These are phyloP conservation scores for Colletotrichum sansevieriae DNA, from an alignment of 2,329 filamentous ascomycete species.

Conservation along the genomic window DNA sequence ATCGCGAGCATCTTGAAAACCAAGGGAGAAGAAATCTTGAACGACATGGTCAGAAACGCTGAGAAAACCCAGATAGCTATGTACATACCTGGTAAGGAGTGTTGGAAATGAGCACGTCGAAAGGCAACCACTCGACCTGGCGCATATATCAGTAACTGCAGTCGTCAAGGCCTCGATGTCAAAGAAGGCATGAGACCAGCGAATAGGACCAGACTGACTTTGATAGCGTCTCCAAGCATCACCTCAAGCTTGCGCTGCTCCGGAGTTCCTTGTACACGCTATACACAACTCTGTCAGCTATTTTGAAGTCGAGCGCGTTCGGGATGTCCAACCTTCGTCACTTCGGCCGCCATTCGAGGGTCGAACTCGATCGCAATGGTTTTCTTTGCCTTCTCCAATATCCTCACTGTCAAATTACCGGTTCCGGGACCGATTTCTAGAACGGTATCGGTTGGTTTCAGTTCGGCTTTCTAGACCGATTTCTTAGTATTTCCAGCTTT, in stretches of 20 bases:
- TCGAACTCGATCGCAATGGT: slow-evolving; percentile 90
- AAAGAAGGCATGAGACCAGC: not conserved
- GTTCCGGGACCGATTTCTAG: slow-evolving; percentile 94
- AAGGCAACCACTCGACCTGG: slow-evolving; percentile 65
- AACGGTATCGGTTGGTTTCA: slow-evolving; percentile 92
- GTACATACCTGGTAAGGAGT: slow-evolving; percentile 71
- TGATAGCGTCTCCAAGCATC: slow-evolving; percentile 82
- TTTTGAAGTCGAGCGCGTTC: not conserved
- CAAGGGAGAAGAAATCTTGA: slow-evolving; percentile 86
- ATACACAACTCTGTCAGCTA: slow-evolving; percentile 75
- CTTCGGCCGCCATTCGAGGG: slow-evolving; percentile 94
- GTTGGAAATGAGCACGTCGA: slow-evolving; percentile 84
- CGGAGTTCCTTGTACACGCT: slow-evolving; percentile 91
- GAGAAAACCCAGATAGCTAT: not conserved
- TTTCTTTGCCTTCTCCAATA: slow-evolving; percentile 88
- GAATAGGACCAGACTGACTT: slow-evolving; percentile 24
- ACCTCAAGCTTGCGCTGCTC: slow-evolving; percentile 88
- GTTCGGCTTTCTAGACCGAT: slow-evolving; percentile 79
- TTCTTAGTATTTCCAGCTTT: slow-evolving; percentile 33
- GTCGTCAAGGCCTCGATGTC: not conserved
- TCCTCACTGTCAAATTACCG: slow-evolving; percentile 89
- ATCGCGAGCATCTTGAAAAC: slow-evolving; percentile 91
- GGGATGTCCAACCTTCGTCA: slow-evolving; percentile 74
- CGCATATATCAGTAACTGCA: not conserved
- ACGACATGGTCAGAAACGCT: not conserved